Percentiles rank a stretch among this genome's conserved stretches.
These are phyloP conservation scores for Hawksworthiomyces lignivorus DNA, from an alignment of 2,329 filamentous ascomycete species.

Conservation along the genomic window DNA sequence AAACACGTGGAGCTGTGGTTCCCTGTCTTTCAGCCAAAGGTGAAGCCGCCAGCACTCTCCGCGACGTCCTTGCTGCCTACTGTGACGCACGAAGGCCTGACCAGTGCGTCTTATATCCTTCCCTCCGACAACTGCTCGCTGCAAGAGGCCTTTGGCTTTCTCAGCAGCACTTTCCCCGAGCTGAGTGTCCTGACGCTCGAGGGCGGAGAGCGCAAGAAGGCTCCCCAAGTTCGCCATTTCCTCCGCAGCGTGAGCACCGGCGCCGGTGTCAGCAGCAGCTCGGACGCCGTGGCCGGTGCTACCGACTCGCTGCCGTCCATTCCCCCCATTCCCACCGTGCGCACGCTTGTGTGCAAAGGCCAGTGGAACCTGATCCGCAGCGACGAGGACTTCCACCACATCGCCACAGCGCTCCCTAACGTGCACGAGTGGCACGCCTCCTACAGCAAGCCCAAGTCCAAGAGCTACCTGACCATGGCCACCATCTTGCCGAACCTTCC, in stretches of 20 bases:
- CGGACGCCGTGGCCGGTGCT: background rate
- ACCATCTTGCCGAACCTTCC: conserved; percentile 53
- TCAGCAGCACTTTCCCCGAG: conserved; percentile 50
- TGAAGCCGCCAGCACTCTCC: conserved; percentile 34
- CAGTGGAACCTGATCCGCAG: conserved; percentile 70
- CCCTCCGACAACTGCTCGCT: conserved; percentile 61
- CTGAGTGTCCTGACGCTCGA: conserved; percentile 63
- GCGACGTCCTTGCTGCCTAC: conserved; percentile 40
- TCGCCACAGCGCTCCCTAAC: conserved; percentile 57
- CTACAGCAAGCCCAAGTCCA: conserved; percentile 65
- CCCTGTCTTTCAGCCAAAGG: conserved; percentile 59
- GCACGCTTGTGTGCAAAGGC: conserved; percentile 63
- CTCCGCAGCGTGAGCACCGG: conserved; percentile 18
- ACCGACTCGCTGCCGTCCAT: conserved; percentile 14
- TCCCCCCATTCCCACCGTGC: conserved; percentile 43
- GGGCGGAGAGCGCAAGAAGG: conserved; percentile 69
- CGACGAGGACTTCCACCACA: conserved; percentile 52
- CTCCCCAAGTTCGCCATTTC: conserved; percentile 58
- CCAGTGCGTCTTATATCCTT: conserved; percentile 50
- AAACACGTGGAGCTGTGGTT: conserved; percentile 73
- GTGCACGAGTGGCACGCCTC: conserved; percentile 56
- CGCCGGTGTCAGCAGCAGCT: background rate
- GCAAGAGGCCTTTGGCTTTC: conserved; percentile 60
- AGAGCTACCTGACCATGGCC: conserved; percentile 64
- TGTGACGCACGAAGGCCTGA: conserved; percentile 47